Base-by-base conservation (phyloP, 2,329 filamentous ascomycete species). In the Aspergillus hiratsukae region DNA sequence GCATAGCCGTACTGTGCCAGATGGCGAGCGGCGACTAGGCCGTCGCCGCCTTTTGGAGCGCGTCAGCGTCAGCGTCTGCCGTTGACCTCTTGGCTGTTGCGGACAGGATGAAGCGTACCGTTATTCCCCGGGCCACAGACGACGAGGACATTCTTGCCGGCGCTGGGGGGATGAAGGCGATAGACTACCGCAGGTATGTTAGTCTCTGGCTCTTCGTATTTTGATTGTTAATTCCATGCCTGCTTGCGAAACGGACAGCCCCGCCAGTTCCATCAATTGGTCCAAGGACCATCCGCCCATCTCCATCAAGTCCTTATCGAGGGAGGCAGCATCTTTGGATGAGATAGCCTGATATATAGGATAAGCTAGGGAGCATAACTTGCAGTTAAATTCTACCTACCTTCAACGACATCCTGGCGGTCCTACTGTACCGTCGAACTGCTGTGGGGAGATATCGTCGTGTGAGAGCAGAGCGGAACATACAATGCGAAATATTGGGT, bases 181-280 rank as follows among this genome's bases (percentile, higher is more conserved):
- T 90, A 96, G 6, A 97, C 90, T 93, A 56, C 43, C 48, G 10
- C 10, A 31, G 17, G 25, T 35, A 11, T 35, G 49, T 62, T 23
- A 59, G 56, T 11, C 54, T 35, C 4, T 19, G 21, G 8, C 4
- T 27, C 1, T 19, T 10, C 4, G n/a, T 14, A 7, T n/a, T n/a
- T 40, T 37, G 10, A 48, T 28, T 14, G 17, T n/a, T n/a, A 21
- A 46, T 43, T 46, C 19, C 9, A 46, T 43, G 48, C 19, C 86
- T 51, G 89, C 91, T 80, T 97, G 91, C 11, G 93, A 93, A 27
- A 97, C 91, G 1, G 91, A 92, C 0, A 99, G 81, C 0, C 94
- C 94, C 46, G 94, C 94, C 7, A 99, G 79, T 72, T 97, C 94
- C 94, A 99, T 97, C 50, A 99, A 80, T 75, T 99, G 94, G 70